Base-by-base conservation (phyloP, 768 basidiomycete species). In the Boletus vermiculosoides region DNA sequence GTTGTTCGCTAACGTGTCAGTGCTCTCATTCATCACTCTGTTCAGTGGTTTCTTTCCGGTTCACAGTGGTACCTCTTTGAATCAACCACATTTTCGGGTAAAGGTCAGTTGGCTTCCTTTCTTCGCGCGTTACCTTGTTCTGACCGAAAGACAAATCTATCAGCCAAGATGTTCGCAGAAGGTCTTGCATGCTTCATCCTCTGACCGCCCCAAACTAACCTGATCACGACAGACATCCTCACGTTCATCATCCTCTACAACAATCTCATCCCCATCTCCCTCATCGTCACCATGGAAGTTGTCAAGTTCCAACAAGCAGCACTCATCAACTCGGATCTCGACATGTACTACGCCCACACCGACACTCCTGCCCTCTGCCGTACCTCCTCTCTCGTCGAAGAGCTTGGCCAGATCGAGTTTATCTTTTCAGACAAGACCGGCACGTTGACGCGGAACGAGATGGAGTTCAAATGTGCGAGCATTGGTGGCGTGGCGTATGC, bases 191-290 rank as follows among this genome's bases (percentile, higher is more conserved):
- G 22, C 40, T 56, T 12, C 16, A 23, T 30, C 36, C 41, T 30
- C 22, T 22, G 28, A 42, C 46, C 23, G n/a, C 44, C 36, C 15
- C 8, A 8, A 11, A 15, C 64, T 63, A 39, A 53, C 53, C 55
- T 50, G 47, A 60, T 57, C 57, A 8, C 12, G 2, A 56, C 63
- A 92, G 96, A 99, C 71, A 93, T 98, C 55, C 81, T 99, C 39
- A 98, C 97, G 11, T 99, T 98, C 78, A 92, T 98, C 73, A 96
- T 99, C 72, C 81, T 98, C 40, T 98, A 98, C 80, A 98, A 98
- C 78, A 99, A 98, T 76, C 82, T 99, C 64, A 98, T 99, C 58
- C 96, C 96, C 4, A 99, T 99, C 66, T 98, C 96, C 54, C 86
- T 99, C 63, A 96, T 98, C 65, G 97, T 99, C 64, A 98, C 97